Evolutionary conservation across 257 asterid species (phyloP).

Genomic region (Ajuga chamaepitys): DNA sequence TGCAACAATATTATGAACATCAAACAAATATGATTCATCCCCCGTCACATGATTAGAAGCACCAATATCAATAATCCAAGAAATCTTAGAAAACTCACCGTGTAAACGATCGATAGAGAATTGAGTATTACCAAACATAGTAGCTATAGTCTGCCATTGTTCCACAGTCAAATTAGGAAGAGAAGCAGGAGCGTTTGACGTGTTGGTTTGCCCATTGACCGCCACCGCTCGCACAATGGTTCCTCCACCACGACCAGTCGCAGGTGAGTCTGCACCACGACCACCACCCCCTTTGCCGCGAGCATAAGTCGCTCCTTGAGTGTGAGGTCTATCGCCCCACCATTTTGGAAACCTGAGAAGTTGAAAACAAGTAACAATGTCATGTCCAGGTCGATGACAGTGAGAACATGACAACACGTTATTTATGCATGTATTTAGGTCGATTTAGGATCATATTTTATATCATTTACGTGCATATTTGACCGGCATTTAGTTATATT

Average conservation of each 20-base stretch:
- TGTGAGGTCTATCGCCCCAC: neutral
- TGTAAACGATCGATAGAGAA: neutral
- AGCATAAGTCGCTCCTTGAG: neutral
- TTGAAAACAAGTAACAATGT: neutral
- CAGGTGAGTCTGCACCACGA: neutral
- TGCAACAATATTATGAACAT: neutral
- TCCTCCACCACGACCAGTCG: neutral
- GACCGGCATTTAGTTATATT: no score
- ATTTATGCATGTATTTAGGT: no score
- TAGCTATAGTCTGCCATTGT: neutral
- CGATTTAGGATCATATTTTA: no score
- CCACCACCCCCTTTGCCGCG: neutral
- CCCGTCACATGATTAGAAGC: neutral
- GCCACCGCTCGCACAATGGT: neutral
- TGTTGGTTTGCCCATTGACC: neutral
- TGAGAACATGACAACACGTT: no score
- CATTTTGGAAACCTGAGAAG: neutral
- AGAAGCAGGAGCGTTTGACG: neutral
- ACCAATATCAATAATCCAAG: neutral
- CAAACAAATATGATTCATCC: neutral
- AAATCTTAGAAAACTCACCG: neutral
- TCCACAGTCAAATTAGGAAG: neutral
- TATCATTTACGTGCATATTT: no score
- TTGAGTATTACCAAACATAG: neutral
- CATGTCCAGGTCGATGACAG: neutral